Percentiles rank a stretch among this genome's conserved stretches.
phyloP scores from a whole-genome alignment of 2,329 filamentous ascomycete genomes.

The Annulohypoxylon truncatum region DNA sequence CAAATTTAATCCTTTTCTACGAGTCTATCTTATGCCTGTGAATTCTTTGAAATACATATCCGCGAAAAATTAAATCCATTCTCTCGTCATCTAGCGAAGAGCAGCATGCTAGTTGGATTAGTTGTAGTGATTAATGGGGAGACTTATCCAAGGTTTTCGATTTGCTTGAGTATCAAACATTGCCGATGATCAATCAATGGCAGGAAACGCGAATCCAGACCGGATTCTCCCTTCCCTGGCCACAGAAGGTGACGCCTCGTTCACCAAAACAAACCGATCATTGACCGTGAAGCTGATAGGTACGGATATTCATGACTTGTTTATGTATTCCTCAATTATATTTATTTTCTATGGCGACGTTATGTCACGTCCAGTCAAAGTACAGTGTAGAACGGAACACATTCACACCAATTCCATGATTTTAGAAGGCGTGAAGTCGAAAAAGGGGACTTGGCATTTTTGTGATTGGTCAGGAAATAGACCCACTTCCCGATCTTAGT shows the following conservation, averaged over 20 bases:
- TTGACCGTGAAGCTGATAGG: not conserved
- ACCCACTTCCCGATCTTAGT: conserved; percentile 20
- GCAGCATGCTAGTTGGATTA: no score
- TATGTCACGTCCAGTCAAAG: not conserved
- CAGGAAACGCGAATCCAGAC: not conserved
- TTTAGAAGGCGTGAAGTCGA: conserved; percentile 9
- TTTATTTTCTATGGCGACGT: not conserved
- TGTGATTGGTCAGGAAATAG: conserved; percentile 14
- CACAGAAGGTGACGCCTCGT: no score
- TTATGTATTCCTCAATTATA: not conserved
- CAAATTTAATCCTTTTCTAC: no score
- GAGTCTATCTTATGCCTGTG: no score
- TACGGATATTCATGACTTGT: not conserved
- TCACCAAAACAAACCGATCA: not conserved
- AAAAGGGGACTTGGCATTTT: not conserved
- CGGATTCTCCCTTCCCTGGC: not conserved
- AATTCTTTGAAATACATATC: no score
- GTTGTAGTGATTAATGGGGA: no score
- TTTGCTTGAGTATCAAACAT: no score
- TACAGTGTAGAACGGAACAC: not conserved
- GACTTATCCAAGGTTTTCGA: no score
- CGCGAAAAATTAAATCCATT: no score
- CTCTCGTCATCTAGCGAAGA: no score
- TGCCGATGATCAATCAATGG: not conserved
- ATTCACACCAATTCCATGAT: not conserved